Evolutionary conservation across 169 alveolate genomes (phyloP).

Genomic region (Plasmodium gaboni): DNA sequence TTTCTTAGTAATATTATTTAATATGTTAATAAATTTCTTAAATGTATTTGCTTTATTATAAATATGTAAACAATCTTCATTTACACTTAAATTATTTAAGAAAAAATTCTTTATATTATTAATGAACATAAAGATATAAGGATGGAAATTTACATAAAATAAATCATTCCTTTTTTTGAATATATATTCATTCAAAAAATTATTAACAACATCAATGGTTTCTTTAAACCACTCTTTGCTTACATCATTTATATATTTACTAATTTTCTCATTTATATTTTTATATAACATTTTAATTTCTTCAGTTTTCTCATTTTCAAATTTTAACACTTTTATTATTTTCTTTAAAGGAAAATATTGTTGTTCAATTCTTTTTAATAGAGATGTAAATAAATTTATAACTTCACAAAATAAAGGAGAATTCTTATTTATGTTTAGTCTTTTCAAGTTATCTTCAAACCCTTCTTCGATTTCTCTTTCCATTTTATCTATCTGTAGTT

Average conservation of each 20-base stretch:
- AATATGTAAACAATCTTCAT: slow-evolving; percentile 52
- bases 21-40: slow-evolving; percentile 40
- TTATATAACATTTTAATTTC: slow-evolving; percentile 29
- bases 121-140: slow-evolving; percentile 60
- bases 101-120: slow-evolving; percentile 44
- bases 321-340: slow-evolving; percentile 32
- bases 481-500: neutral
- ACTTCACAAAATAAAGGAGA: slow-evolving; percentile 63
- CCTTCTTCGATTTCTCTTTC: neutral
- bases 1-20: slow-evolving; percentile 44
- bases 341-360: slow-evolving; percentile 59
- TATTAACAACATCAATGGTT: slow-evolving; percentile 61
- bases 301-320: slow-evolving; percentile 53
- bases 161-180: slow-evolving; percentile 25
- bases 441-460: slow-evolving; percentile 9
- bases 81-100: slow-evolving; percentile 47
- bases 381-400: slow-evolving; percentile 42
- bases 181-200: slow-evolving; percentile 57
- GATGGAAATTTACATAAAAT: slow-evolving; percentile 73
- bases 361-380: slow-evolving; percentile 67
- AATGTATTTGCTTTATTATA: slow-evolving; percentile 56
- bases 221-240: slow-evolving; percentile 71
- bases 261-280: slow-evolving; percentile 46
- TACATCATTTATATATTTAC: slow-evolving; percentile 38
- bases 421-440: slow-evolving; percentile 42